Percentiles rank a stretch among this genome's conserved stretches.
These are phyloP conservation scores for Aspergillus nomiae DNA, from an alignment of 2,329 filamentous ascomycete genomes.

Conservation along the genomic window DNA sequence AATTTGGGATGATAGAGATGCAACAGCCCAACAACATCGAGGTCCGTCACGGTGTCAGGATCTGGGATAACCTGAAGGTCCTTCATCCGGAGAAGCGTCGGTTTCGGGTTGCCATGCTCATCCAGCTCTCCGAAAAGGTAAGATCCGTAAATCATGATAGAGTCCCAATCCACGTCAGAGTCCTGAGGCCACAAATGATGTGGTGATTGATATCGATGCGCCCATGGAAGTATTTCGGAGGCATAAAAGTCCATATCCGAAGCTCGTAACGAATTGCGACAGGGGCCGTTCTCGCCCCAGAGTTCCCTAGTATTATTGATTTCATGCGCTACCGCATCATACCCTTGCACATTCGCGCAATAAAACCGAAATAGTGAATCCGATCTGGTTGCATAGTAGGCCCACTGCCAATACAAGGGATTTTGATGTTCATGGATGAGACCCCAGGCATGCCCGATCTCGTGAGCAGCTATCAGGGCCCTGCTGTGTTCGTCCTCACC, in stretches of 20 bases:
- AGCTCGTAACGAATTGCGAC: background rate
- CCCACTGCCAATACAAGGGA: background rate
- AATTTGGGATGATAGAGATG: background rate
- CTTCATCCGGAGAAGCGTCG: background rate
- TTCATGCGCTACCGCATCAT: background rate
- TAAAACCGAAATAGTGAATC: background rate
- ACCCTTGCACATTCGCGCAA: conserved; percentile 7
- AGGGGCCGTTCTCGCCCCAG: conserved; percentile 1
- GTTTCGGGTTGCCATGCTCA: too few species aligned
- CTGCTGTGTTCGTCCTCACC: background rate
- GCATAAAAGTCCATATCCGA: background rate
- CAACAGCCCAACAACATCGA: background rate
- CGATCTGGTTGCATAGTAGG: background rate
- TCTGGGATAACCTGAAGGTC: background rate
- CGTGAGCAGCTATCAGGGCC: conserved; percentile 5
- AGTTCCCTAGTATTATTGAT: background rate
- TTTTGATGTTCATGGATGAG: conserved; percentile 15
- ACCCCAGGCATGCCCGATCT: conserved; percentile 16
- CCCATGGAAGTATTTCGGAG: background rate
- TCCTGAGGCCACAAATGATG: background rate
- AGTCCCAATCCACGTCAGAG: conserved; percentile 11
- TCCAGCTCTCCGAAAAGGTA: background rate
- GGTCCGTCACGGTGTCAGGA: background rate
- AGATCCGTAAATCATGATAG: conserved; percentile 11
- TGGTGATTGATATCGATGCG: background rate